These are phyloP conservation scores for Lasiodiplodia sp. DNA, from an alignment of 2,329 filamentous ascomycete genomes.

Conservation along the genomic window DNA sequence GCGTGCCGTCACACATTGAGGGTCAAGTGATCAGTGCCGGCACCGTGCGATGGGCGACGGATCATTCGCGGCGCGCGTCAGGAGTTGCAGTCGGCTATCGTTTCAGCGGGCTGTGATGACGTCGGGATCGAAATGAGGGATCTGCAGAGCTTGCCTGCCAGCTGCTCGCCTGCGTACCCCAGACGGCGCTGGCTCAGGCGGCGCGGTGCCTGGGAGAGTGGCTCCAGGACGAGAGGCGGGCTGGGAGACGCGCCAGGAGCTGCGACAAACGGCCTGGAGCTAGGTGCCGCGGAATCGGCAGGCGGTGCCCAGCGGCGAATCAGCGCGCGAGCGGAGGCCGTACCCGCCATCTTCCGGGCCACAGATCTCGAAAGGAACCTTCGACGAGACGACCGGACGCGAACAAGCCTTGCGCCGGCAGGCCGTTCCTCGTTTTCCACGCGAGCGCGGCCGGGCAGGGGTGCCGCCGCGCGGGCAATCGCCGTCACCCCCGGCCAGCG, in stretches of 20 bases:
- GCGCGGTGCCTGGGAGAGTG: constrained; percentile 19
- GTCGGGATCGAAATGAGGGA: constrained; percentile 25
- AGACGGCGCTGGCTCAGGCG: constrained; percentile 18
- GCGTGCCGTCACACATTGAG: constrained; percentile 30
- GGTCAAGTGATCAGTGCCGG: constrained; percentile 26
- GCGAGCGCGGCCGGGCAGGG: constrained; percentile 18
- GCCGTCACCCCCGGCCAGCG: constrained; percentile 11
- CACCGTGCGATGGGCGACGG: constrained; percentile 29
- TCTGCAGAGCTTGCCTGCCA: constrained; percentile 27
- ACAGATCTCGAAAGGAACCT: constrained; percentile 28
- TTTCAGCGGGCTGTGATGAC: constrained; percentile 29
- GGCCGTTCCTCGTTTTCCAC: constrained; percentile 28
- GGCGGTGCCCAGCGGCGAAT: constrained; percentile 16
- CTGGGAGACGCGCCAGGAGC: constrained; percentile 9
- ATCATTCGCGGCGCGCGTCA: constrained; percentile 28
- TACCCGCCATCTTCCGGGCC: constrained; percentile 25
- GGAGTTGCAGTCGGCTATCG: constrained; percentile 30
- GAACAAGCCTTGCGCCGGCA: constrained; percentile 26
- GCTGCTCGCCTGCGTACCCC: constrained; percentile 22
- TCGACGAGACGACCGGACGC: constrained; percentile 28
- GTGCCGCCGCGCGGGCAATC: constrained; percentile 15
- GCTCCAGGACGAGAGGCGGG: constrained; percentile 18
- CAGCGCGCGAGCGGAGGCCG: constrained; percentile 4
- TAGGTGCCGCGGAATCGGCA: constrained; percentile 28
- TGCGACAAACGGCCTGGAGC: constrained; percentile 27